Evolutionary conservation across 164 flowering plant species (phyloP), one percentile per base, ranked within the genome.

Genomic region (Brasenia schreberi): DNA sequence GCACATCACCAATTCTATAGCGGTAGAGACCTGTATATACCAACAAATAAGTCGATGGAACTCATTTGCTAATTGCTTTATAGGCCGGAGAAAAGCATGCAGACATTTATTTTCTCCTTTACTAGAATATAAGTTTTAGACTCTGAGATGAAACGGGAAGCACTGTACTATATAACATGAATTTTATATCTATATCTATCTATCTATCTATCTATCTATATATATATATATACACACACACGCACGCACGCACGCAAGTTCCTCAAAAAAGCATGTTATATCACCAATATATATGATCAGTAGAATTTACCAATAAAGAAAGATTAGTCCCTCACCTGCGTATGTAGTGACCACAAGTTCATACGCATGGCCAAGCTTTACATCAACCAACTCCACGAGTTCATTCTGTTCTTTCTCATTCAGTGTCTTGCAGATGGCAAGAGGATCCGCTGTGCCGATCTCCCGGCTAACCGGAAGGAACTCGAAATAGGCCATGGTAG

Each of bases 331-430:
- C 53, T 70, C 77, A 90, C 99, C 99, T 0, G 99, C 87, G 75
- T 85, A 87, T 27, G 99, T 94, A 18, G 99, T 94, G 87, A 94
- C 90, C 39, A 94, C 88, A 59, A 94, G 94, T 81, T 94, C 99
- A 60, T 94, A 94, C 64, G 91, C 99, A 0, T 84, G 90, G 5
- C 96, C 99, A 17, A 88, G 87, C 77, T 83, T 84, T 67, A 94
- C 97, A 73, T 94, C 93, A 18, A 74, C 92, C 2, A 94, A 88
- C 73, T 91, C 96, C 18, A 89, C 89, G 62, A 87, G 59, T 7
- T 87, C 88, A 52, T 86, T 78, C 64, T 83, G 82, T 69, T 88
- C 93, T 67, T 83, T 83, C 70, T 84, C 93, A 44, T 79, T 79
- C 58, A 84, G 87, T n/a, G 85, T 77, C 63, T 77, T 82, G 74